These are phyloP conservation scores for Elsinoe perseae DNA, from an alignment of 2,329 filamentous ascomycete genomes.

Conservation along the genomic window DNA sequence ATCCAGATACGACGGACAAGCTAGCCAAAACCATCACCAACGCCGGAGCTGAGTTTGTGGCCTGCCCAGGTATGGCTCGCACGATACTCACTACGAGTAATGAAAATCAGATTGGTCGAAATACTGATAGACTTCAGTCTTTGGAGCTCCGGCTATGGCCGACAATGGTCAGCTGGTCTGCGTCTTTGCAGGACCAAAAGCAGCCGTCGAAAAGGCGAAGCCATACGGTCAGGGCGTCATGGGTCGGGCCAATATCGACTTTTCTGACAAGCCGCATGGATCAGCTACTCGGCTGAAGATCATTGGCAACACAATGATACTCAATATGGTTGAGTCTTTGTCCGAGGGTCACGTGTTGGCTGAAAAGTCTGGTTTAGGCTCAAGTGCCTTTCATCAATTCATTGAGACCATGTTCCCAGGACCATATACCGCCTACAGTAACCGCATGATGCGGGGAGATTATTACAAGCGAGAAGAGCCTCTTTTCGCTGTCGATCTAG, in stretches of 20 bases:
- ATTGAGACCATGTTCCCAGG: slow-evolving; percentile 68
- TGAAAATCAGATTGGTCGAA: no score
- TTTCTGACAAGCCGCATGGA: slow-evolving; percentile 59
- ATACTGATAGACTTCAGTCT: slow-evolving; percentile 40
- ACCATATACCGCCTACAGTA: slow-evolving; percentile 65
- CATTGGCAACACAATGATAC: slow-evolving; percentile 77
- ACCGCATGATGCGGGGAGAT: slow-evolving; percentile 65
- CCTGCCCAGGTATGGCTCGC: slow-evolving; percentile 46
- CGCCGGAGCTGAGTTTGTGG: slow-evolving; percentile 65
- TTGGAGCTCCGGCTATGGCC: slow-evolving; percentile 63
- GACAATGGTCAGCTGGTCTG: slow-evolving; percentile 63
- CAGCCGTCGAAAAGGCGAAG: slow-evolving; percentile 54
- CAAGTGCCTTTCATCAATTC: slow-evolving; percentile 61
- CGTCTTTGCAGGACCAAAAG: slow-evolving; percentile 60
- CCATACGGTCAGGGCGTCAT: slow-evolving; percentile 69
- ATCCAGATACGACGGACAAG: slow-evolving; percentile 68
- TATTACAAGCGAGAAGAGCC: slow-evolving; percentile 70
- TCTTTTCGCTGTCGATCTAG: slow-evolving; percentile 75
- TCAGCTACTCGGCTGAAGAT: slow-evolving; percentile 68
- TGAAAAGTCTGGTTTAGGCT: slow-evolving; percentile 71
- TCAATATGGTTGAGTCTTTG: slow-evolving; percentile 73
- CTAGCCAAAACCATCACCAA: slow-evolving; percentile 51
- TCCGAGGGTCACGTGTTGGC: slow-evolving; percentile 71
- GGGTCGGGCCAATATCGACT: slow-evolving; percentile 60
- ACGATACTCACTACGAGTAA: neutral